These are phyloP conservation scores for Calonectria multiphialidica DNA, from an alignment of 2,329 filamentous ascomycete species.

Conservation along the genomic window DNA sequence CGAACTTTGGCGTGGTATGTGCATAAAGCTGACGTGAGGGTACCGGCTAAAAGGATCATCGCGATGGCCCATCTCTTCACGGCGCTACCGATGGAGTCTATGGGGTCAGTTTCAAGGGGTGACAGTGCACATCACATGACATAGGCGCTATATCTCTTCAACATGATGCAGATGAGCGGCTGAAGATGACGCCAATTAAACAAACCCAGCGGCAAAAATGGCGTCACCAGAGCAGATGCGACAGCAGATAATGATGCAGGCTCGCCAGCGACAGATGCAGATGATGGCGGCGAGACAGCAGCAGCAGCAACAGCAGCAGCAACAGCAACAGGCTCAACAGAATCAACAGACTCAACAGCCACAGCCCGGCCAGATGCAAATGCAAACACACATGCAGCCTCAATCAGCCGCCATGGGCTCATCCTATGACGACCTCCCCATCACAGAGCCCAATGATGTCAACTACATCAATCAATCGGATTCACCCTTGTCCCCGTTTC, in stretches of 20 bases:
- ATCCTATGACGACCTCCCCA: slow-evolving; percentile 24
- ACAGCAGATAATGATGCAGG: slow-evolving; percentile 8
- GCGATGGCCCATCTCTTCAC: no score
- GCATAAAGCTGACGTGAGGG: background rate
- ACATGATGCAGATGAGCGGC: background rate
- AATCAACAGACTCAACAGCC: slow-evolving; percentile 1
- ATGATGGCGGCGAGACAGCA: background rate
- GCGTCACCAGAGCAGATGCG: background rate
- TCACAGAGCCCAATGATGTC: slow-evolving; percentile 16
- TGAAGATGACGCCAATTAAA: background rate
- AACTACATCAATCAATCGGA: background rate
- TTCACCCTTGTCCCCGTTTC: slow-evolving; percentile 18
- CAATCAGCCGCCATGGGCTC: slow-evolving; percentile 12
- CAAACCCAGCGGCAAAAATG: background rate
- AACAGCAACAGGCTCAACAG: slow-evolving; percentile 1
- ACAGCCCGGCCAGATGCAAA: background rate
- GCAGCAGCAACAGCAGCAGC: background rate
- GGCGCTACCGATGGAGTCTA: background rate
- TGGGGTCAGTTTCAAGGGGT: background rate
- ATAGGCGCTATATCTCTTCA: background rate
- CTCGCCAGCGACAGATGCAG: slow-evolving; percentile 11
- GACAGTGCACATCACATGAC: background rate
- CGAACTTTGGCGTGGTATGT: background rate
- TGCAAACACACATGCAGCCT: background rate
- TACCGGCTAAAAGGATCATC: background rate